Base-by-base conservation (phyloP, 352 stramenopile species). In the Pilasporangium apinafurcum region DNA sequence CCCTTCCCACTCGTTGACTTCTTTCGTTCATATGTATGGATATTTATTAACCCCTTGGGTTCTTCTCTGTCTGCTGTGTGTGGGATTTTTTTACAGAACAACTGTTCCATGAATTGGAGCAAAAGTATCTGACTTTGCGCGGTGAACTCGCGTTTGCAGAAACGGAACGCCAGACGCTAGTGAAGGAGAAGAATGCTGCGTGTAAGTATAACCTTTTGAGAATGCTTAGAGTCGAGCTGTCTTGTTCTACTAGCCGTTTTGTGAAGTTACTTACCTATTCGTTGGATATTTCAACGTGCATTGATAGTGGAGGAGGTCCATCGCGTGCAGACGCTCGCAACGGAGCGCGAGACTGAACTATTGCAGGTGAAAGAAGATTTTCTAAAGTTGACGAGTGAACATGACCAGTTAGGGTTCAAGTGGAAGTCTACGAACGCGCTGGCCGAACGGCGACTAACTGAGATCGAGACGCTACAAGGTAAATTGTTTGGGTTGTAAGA, bases 21-120 rank as follows among this genome's bases (percentile, higher is more conserved):
- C 31, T 0, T 8, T 18, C 18, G 37, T 0, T 18, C n/a, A 44
- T 12, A 22, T 35, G 18, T 10, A 2, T 52, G 36, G 22, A 4
- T 55, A 6, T 48, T 12, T 30, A 8, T 40, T n/a, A n/a, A n/a
- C n/a, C n/a, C n/a, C 20, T 39, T 2, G 16, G 24, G 30, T 9
- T 30, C 14, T 9, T 39, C 35, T 22, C 21, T 14, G 14, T n/a
- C 1, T 14, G 4, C 8, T 44, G 7, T 20, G 49, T 33, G 9
- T 13, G 13, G 37, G 18, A 18, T 29, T 44, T 22, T 16, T 42
- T 48, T 41, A 16, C 44, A 88, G 76, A 89, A 40, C 75, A 91
- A 83, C 45, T 88, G 41, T 52, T 88, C 21, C 79, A 91, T 43
- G 79, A 91, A 37, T 52, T 89, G 26, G 79, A 91, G 50, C 68